phyloP scores from a whole-genome alignment of 1,284 basidiomycete species.

The Inonotus hispidus region DNA sequence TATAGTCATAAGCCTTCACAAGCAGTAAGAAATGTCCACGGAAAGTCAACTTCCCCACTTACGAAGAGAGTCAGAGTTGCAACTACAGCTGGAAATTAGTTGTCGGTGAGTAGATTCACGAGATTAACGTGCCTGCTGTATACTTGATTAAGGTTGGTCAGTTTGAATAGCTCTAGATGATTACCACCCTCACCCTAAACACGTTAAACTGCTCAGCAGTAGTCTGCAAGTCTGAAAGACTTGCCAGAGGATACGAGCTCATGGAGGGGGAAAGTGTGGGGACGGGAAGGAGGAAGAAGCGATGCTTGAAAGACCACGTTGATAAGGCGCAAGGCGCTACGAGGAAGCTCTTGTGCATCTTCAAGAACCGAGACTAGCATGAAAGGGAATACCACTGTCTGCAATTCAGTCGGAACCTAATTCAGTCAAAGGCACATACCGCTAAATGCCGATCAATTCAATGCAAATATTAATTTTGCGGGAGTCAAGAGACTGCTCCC shows the following conservation, averaged over 20 bases:
- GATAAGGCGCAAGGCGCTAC: neutral
- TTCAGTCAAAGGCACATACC: neutral
- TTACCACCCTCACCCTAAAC: neutral
- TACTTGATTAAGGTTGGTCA: neutral
- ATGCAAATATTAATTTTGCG: neutral
- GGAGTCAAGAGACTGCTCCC: neutral
- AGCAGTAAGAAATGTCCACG: neutral
- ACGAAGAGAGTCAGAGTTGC: conserved; percentile 1
- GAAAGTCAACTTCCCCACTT: neutral
- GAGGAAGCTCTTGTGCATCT: neutral
- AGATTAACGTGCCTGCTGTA: neutral
- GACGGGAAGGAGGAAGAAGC: neutral
- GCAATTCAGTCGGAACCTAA: neutral
- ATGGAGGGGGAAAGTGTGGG: neutral
- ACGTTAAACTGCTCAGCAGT: neutral
- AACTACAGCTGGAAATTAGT: neutral
- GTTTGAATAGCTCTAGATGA: neutral
- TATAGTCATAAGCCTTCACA: conserved; percentile 3
- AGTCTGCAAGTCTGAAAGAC: neutral
- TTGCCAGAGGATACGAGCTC: neutral
- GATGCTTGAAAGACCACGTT: neutral
- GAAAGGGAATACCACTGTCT: neutral
- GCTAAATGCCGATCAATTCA: neutral
- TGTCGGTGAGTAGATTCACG: neutral
- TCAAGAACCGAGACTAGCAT: neutral